Percentiles rank a stretch among this genome's conserved stretches.
Evolutionary conservation across 2,329 filamentous ascomycete genomes (phyloP).

Genomic region (Trichoderma arundinaceum): DNA sequence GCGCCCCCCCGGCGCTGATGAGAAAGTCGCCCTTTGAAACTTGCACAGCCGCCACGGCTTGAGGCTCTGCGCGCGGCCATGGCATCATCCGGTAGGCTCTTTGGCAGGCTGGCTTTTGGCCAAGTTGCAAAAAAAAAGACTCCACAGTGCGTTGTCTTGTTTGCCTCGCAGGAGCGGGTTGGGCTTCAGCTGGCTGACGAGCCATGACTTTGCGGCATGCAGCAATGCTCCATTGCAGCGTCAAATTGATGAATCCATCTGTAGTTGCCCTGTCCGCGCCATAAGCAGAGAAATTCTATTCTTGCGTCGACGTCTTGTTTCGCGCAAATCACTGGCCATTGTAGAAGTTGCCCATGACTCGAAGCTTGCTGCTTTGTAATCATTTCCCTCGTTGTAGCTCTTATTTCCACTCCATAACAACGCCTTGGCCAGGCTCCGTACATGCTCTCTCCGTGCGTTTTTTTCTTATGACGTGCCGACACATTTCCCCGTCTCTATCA

Average conservation of each 20-base stretch:
- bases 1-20: neutral
- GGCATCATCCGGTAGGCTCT: constrained; percentile 1
- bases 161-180: neutral
- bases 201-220: too few species aligned
- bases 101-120: neutral
- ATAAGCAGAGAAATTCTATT: neutral
- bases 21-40: neutral
- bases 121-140: neutral
- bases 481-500: neutral
- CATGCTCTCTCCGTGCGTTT: neutral
- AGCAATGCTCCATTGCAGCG: too few species aligned
- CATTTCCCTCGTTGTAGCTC: neutral
- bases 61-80: constrained; percentile 22
- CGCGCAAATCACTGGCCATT: neutral
- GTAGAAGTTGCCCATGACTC: constrained; percentile 11
- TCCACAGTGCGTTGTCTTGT: neutral
- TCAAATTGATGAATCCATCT: too few species aligned
- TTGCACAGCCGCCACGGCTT: constrained; percentile 26
- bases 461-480: neutral
- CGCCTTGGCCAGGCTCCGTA: neutral
- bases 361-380: constrained; percentile 27
- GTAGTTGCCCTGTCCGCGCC: too few species aligned
- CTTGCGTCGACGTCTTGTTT: neutral
- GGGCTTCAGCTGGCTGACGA: too few species aligned
- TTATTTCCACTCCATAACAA: neutral